Conservation (phyloP, 2,329 filamentous ascomycete genomes). For the Cercospora nicotianae region DNA sequence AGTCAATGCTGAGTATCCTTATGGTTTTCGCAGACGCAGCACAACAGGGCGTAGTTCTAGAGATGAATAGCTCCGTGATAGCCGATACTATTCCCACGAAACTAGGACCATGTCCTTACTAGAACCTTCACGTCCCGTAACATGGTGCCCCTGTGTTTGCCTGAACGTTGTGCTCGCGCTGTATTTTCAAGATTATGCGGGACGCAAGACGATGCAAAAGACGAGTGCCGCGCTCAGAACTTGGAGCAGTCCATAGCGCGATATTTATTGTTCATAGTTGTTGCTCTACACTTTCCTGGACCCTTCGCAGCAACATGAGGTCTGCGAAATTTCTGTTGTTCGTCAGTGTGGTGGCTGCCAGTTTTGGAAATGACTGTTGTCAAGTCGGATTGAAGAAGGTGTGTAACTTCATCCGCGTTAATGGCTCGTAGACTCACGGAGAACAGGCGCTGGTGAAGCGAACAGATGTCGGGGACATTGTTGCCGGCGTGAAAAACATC, state of each 20-base stretch:
- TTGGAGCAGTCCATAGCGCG: not conserved
- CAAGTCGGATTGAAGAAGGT: not conserved
- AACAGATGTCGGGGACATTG: not conserved
- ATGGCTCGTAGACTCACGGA: not conserved
- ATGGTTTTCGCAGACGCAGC: not conserved
- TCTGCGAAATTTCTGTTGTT: not conserved
- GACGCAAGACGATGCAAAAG: not conserved
- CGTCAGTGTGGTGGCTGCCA: not conserved
- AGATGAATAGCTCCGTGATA: not conserved
- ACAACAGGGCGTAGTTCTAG: not conserved
- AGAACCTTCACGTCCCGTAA: not conserved
- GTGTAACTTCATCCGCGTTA: not conserved
- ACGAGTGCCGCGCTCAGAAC: not conserved
- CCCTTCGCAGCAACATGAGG: not conserved
- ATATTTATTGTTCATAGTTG: not conserved
- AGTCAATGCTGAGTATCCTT: not conserved
- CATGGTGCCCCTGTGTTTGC: not conserved
- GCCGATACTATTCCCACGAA: not conserved
- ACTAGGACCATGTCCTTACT: not conserved
- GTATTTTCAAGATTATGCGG: not conserved
- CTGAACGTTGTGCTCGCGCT: not conserved
- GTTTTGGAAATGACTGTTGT: not conserved
- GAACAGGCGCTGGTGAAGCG: not conserved
- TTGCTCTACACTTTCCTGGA: not conserved
- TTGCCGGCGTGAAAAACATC: constrained; percentile 8